Evolutionary conservation across 2,329 filamentous ascomycete species (phyloP), one percentile per base, ranked within the genome.

Genomic region (Bipolaris cookei): DNA sequence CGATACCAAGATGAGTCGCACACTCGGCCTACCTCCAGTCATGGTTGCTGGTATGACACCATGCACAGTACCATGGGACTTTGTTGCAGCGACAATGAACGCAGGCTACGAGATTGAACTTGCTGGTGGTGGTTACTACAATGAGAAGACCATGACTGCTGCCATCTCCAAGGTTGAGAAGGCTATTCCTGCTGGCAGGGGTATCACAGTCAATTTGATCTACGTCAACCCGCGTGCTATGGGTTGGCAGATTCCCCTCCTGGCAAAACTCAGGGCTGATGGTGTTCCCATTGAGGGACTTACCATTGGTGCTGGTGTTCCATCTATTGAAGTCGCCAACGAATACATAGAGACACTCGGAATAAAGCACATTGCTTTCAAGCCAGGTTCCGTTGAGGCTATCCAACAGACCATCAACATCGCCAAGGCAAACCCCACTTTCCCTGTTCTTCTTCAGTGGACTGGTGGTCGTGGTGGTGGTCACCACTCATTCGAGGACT

Each of bases 1-100:
- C 44, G 93, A 98, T 76, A 99, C 95, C 61, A 97, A 97, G 70
- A 77, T 81, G 73, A 80, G 77, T 62, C 71, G 78, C 42, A 71
- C 81, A 23, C 72, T 82, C n/a, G 79, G 79, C 21, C 67, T 80
- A 13, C 80, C 79, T 11, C 80, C 79, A 0, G 70, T 82, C 58
- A 78, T 82, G 74, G 77, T 82, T 6, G 79, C 80, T 46, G 80
- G 80, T 63, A 81, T 82, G 80, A 82, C 80, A 3, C 80, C 80
- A 25, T 78, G 74, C 51, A 82, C 80, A 2, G 76, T 79, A 4
- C 77, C 78, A 32, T 79, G 76, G 67, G 80, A 83, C 50, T 83
- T 84, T 50, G 82, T 84, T 3, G 77, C 81, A 6, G 79, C 81
- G n/a, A 82, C 81, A 3, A 83, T 82, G 75, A 83, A 83, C 44